phyloP scores from a whole-genome alignment of 225 moss, liverwort and hornwort species.

The Physcomitrellopsis africana region DNA sequence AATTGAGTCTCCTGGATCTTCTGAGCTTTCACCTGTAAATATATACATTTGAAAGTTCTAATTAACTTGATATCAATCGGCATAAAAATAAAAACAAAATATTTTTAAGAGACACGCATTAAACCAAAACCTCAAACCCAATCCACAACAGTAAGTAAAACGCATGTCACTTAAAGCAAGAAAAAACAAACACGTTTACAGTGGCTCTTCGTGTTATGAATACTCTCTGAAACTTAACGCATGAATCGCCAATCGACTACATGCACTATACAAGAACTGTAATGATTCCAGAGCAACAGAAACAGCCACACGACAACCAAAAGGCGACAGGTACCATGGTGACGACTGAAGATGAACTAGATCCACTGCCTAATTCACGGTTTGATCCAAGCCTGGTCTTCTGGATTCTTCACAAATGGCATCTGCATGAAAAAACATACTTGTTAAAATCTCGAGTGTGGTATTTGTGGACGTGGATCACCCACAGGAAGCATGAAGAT shows the following conservation, averaged over 20 bases:
- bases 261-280: too few species aligned
- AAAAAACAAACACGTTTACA: too few species aligned
- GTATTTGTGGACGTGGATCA: neutral
- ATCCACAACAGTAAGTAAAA: neutral
- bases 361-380: constrained; percentile 32
- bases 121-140: neutral
- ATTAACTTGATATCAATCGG: neutral
- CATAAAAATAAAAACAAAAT: neutral
- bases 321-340: constrained; percentile 35
- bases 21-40: constrained; percentile 52
- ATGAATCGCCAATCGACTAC: too few species aligned
- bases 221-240: too few species aligned
- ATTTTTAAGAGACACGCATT: neutral
- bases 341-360: constrained; percentile 41
- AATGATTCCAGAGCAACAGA: neutral
- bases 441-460: neutral
- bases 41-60: neutral
- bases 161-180: neutral
- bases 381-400: constrained; percentile 34
- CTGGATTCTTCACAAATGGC: constrained; percentile 34
- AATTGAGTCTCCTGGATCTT: constrained; percentile 41
- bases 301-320: neutral
- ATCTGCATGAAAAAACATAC: constrained; percentile 25
- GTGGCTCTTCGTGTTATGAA: too few species aligned
- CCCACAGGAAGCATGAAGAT: constrained; percentile 4